A percentile compares a stretch with the other conserved stretches of the same genome.
These are phyloP conservation scores for Hypoxylon sp. DNA, from an alignment of 2,329 filamentous ascomycete genomes.

Conservation along the genomic window DNA sequence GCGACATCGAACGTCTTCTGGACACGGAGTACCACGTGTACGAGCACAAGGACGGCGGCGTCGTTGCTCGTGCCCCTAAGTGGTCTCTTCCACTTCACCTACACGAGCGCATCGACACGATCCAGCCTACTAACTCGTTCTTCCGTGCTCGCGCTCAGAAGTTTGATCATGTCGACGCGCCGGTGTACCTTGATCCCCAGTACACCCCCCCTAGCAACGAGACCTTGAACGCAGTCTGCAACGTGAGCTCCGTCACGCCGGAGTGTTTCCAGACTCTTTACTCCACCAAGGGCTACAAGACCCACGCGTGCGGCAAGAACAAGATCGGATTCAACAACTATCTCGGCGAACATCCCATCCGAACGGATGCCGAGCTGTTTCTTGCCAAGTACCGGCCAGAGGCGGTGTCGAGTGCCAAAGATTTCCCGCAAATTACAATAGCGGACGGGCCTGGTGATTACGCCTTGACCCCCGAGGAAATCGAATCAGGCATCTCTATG, in stretches of 20 bases:
- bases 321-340: constrained; percentile 60
- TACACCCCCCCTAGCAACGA: constrained; percentile 49
- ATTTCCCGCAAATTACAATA: constrained; percentile 52
- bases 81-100: constrained; percentile 70
- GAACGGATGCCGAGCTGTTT: constrained; percentile 55
- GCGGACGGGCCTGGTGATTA: constrained; percentile 50
- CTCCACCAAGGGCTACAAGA: constrained; percentile 64
- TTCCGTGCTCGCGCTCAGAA: constrained; percentile 55
- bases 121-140: constrained; percentile 72
- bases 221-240: constrained; percentile 55
- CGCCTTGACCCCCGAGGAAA: constrained; percentile 44
- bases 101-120: constrained; percentile 68
- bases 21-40: constrained; percentile 65
- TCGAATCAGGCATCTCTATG: constrained; percentile 42
- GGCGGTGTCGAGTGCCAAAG: constrained; percentile 49
- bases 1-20: constrained; percentile 64
- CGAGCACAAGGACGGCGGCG: constrained; percentile 64
- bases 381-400: constrained; percentile 54
- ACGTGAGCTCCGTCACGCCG: constrained; percentile 63
- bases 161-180: constrained; percentile 48
- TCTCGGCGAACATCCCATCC: constrained; percentile 60
- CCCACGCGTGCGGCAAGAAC: constrained; percentile 56
- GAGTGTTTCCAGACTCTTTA: constrained; percentile 66
- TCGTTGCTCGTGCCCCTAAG: constrained; percentile 62
- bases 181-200: constrained; percentile 47